A percentile compares a stretch with the other conserved stretches of the same genome.
These are phyloP conservation scores for Pinus albicaulis DNA, from an alignment of 75 land plant species.

Conservation along the genomic window DNA sequence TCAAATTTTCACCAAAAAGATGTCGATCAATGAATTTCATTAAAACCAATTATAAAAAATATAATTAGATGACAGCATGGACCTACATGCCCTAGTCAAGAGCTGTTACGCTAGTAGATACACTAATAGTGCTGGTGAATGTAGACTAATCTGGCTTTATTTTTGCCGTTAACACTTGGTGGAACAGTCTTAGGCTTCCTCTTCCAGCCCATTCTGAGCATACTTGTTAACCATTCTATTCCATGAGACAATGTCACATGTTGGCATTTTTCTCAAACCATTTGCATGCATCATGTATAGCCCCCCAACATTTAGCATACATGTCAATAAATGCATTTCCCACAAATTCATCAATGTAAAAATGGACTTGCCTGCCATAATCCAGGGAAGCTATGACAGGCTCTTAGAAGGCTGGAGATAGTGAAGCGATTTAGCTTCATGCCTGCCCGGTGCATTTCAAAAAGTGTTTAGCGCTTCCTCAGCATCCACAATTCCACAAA, in stretches of 20 bases:
- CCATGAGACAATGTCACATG: constrained; percentile 45
- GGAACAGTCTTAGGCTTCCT: constrained; percentile 32
- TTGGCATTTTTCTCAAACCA: constrained; percentile 27
- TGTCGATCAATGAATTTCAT: no score
- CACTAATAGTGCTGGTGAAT: constrained; percentile 40
- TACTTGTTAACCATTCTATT: constrained; percentile 38
- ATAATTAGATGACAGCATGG: background rate
- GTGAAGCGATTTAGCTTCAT: constrained; percentile 30
- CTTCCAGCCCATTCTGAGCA: constrained; percentile 27
- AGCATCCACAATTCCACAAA: constrained; percentile 22
- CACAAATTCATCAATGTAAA: constrained; percentile 30
- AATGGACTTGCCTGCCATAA: constrained; percentile 27
- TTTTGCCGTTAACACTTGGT: constrained; percentile 36
- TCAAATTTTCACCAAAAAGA: no score
- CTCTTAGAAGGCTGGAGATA: constrained; percentile 24
- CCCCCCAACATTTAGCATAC: constrained; percentile 30
- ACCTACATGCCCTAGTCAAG: constrained; percentile 32
- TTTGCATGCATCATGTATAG: constrained; percentile 29
- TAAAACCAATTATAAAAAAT: no score
- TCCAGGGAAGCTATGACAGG: constrained; percentile 10
- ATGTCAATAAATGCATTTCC: constrained; percentile 41
- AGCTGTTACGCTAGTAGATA: constrained; percentile 16
- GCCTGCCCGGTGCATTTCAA: constrained; percentile 15
- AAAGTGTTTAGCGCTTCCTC: background rate
- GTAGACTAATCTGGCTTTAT: no score